Evolutionary conservation across 495 filamentous ascomycete genomes (phyloP), one percentile per base, ranked within the genome.

Genomic region (Cetradonia linearis): DNA sequence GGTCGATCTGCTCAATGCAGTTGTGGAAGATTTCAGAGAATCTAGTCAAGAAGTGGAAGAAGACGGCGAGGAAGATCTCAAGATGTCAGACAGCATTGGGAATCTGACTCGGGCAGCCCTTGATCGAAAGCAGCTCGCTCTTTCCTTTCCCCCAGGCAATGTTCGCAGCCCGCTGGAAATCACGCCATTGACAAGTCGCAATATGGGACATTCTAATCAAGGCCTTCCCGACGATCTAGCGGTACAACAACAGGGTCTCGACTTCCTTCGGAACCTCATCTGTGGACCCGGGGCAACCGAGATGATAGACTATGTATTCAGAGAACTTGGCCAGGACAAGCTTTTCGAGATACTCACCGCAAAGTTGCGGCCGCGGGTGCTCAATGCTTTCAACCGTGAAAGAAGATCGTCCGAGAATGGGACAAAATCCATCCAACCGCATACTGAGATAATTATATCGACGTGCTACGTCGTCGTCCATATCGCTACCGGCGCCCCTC

Each of bases 201-300:
- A 27, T 28, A 27, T 28, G 20, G 54, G 36, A 9, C 59, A 42
- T 36, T 47, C 70, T 47, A 36, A 72, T 1, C 76, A 83, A 61
- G 83, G 83, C 23, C 80, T 84, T 34, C 83, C 83, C 58, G 89
- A 94, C 67, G 89, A 91, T 56, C 77, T 93, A 42, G 83, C 83
- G 3, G 86, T 96, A 18, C 92, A 96, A 69, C 89, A 95, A 63
- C 90, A 97, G 70, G 89, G 83, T 0, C 80, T 97, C 34, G 86
- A 91, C 56, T 83, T 93, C 60, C 80, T 98, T 56, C 80, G 91
- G 50, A 98, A 98, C 70, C 76, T 96, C n/a, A 85, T 95, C 63
- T 85, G 83, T 59, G 86, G 85, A 14, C 69, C 74, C 11, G 82
- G 81, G 30, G 78, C 81, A 10, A 69, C 79, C 9, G 86, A 89